Percentiles rank a stretch among this genome's conserved stretches.
These are phyloP conservation scores for Penicillium riverlandense DNA, from an alignment of 495 filamentous ascomycete species.

Conservation along the genomic window DNA sequence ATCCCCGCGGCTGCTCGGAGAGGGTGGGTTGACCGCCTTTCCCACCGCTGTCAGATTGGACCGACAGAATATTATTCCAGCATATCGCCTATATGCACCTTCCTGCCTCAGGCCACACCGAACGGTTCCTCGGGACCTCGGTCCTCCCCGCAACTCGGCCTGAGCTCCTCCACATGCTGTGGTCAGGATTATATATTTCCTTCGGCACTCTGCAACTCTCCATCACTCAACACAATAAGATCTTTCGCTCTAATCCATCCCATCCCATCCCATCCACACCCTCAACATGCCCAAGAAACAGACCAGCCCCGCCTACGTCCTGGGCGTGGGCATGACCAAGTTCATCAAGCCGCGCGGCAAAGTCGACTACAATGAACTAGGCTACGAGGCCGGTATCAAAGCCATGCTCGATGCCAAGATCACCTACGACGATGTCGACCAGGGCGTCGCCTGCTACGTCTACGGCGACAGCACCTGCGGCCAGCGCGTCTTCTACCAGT, in stretches of 20 bases:
- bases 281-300: constrained; percentile 43
- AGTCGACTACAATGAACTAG: constrained; percentile 60
- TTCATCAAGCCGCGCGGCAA: constrained; percentile 97
- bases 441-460: constrained; percentile 94
- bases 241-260: not conserved
- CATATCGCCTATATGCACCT: not conserved
- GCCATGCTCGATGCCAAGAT: constrained; percentile 92
- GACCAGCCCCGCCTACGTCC: constrained; percentile 65
- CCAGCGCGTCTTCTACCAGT: constrained; percentile 98
- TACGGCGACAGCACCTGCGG: constrained; percentile 94
- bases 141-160: constrained; percentile 15
- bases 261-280: not conserved
- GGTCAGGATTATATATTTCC: not conserved
- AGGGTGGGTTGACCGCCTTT: too few relatives aligned
- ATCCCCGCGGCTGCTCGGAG: too few relatives aligned
- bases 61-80: not conserved
- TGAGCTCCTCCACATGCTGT: too few relatives aligned
- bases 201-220: not conserved
- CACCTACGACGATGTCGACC: constrained; percentile 94
- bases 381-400: constrained; percentile 92
- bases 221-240: not conserved
- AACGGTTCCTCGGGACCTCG: constrained; percentile 20
- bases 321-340: constrained; percentile 97
- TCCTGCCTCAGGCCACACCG: too few relatives aligned
- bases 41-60: too few relatives aligned